Base-by-base conservation (phyloP, 2,329 filamentous ascomycete species). In the Knufia fluminis region DNA sequence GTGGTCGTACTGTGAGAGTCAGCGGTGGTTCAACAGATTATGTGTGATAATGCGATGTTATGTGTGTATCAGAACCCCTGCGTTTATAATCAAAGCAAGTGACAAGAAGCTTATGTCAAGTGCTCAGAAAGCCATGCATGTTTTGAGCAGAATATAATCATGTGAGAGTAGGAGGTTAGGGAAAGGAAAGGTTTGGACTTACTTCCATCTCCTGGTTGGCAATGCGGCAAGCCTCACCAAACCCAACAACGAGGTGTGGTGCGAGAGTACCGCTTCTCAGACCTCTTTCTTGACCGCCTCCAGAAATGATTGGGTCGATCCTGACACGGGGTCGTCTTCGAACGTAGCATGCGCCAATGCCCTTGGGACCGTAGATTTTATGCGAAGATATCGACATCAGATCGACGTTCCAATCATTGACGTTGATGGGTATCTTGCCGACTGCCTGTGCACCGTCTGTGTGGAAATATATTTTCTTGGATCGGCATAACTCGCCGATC, bases 321-420 rank as follows among this genome's bases (percentile, higher is more conserved):
- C 92, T 86, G 59, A 98, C 92, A 66, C 91, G 83, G 1, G 92
- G 92, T 51, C 92, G 79, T 71, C 92, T 81, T 62, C 92, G 85
- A 43, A 98, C 87, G 63, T 91, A 98, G 71, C 92, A 98, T 51
- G 92, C 92, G 52, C 92, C 92, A 50, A 98, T 86, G 28, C 92
- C 92, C 75, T 95, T 98, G 48, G 92, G 92, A 22, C 92, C 92
- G 65, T 98, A 98, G 48, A 98, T 94, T 71, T 98, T 98, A 72
- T 98, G 92, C 24, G 87, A 90, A 7, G 92, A 97, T 53, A 98
- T 96, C 24, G 91, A 97, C 91, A 98, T 96, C 63, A 98, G 72
- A 65, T 98, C 92, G 57, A 98, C 84, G 68, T 96, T 94, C 88
- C 95, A 91, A 68, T 87, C 86, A 68, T 97, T 96, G 63, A 98